Conservation (phyloP, 805 yeast genomes). For the Candida odintsovae region DNA sequence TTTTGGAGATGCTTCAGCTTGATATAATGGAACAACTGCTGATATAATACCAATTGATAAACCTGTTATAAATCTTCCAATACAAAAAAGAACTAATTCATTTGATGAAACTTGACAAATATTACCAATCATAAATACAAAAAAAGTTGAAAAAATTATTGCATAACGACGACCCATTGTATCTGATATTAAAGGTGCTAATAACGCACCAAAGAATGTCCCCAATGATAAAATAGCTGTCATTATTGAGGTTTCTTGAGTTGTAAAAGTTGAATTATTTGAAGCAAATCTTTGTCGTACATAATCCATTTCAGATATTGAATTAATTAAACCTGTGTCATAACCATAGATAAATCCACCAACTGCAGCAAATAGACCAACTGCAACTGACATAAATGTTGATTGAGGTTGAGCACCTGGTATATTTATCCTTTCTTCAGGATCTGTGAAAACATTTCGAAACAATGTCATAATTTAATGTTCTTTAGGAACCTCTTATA, state of each 20-base stretch:
- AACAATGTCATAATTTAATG: constrained; percentile 13
- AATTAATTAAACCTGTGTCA: constrained; percentile 84
- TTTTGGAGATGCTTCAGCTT: constrained; percentile 79
- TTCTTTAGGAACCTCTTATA: too few species aligned
- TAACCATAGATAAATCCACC: constrained; percentile 90
- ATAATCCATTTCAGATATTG: constrained; percentile 68
- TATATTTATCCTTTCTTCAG: constrained; percentile 5
- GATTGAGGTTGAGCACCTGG: constrained; percentile 37
- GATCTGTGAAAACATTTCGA: constrained; percentile 18
- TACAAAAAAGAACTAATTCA: constrained; percentile 47
- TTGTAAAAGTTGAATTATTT: constrained; percentile 40
- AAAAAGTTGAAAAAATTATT: constrained; percentile 53
- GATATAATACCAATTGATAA: constrained; percentile 72
- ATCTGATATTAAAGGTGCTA: constrained; percentile 62
- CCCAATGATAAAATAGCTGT: constrained; percentile 81
- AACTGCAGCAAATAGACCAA: constrained; percentile 80
- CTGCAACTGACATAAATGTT: constrained; percentile 58
- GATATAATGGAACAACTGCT: constrained; percentile 77
- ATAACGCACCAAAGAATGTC: constrained; percentile 63
- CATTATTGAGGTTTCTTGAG: constrained; percentile 61
- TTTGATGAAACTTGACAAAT: constrained; percentile 57
- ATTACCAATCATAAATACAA: constrained; percentile 67
- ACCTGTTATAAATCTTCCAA: constrained; percentile 72
- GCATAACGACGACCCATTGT: constrained; percentile 65
- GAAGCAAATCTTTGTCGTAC: constrained; percentile 53